Conservation (phyloP, 495 filamentous ascomycete species). For the Geoglossum glabrum region DNA sequence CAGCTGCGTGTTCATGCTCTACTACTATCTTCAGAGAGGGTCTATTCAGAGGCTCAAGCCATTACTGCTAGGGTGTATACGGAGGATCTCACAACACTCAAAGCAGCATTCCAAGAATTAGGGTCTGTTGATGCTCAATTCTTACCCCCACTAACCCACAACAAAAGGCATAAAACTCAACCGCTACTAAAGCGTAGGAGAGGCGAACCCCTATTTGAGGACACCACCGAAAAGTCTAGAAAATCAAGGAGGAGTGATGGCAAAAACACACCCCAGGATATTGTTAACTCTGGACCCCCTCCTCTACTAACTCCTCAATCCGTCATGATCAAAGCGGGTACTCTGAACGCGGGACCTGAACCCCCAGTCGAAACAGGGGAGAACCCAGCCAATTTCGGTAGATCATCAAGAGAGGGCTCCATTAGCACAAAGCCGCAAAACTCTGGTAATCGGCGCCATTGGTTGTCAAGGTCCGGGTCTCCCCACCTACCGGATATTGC, state of each 20-base stretch:
- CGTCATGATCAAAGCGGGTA: constrained; percentile 6
- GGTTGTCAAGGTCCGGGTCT: neutral
- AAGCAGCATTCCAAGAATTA: neutral
- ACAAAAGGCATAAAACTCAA: neutral
- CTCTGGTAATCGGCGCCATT: neutral
- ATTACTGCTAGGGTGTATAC: neutral
- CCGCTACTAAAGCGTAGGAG: constrained; percentile 31
- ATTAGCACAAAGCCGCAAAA: neutral
- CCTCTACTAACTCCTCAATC: neutral
- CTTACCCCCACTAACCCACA: constrained; percentile 1
- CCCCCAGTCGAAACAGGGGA: neutral
- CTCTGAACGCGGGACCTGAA: neutral
- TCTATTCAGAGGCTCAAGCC: neutral
- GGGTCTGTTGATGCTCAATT: neutral
- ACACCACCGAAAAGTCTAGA: constrained; percentile 34
- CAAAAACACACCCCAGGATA: constrained; percentile 33
- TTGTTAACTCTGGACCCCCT: constrained; percentile 18
- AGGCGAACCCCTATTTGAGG: constrained; percentile 35
- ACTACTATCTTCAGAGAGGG: constrained; percentile 1
- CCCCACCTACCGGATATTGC: neutral
- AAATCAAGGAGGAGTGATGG: constrained; percentile 34
- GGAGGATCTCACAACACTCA: neutral
- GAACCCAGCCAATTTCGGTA: neutral
- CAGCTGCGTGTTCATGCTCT: neutral
- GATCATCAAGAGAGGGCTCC: neutral